Evolutionary conservation across 2,329 filamentous ascomycete genomes (phyloP), one percentile per base, ranked within the genome.

Genomic region (Claviceps sp.): DNA sequence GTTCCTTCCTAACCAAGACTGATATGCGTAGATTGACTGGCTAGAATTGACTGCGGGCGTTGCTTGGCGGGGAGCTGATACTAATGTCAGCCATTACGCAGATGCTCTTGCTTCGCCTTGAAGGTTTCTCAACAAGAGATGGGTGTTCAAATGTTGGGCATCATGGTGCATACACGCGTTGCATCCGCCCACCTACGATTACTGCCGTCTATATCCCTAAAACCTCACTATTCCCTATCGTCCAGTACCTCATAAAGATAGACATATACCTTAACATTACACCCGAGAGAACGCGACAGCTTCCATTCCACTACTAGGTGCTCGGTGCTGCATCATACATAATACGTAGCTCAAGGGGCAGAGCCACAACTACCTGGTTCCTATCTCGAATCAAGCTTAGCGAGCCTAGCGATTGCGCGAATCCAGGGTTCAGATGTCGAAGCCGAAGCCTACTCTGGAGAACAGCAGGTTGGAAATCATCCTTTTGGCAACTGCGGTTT

Each of bases 401-500:
- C 18, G 14, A 24, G 6, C 30, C 41, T 7, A 8, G 13, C 20
- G 20, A 36, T 34, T 11, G 24, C 8, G 7, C 20, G 7, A 37
- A 6, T 3, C 8, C 41, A 26, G 18, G 34, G 40, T 38, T n/a
- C 43, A 24, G 44, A 65, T 65, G 63, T 37, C 60, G 47, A 51
- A 62, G 47, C 36, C 49, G 44, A 52, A 54, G 24, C 59, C 54
- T 34, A 57, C 59, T 37, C 42, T 63, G 43, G 61, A 66, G n/a
- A 55, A 61, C 37, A 62, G 56, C 51, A 60, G 60, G 44, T 52
- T 66, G 38, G 66, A 70, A 55, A 66, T 70, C 45, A 49, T 63
- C 40, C 55, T 68, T 26, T 55, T 70, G 26, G 65, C 67, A 13
- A 52, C 60, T 14, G 61, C 60, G 13, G 61, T 66, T 45, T 55